Percentiles rank a stretch among this genome's conserved stretches.
Evolutionary conservation across 1,284 basidiomycete genomes (phyloP).

Genomic region (Microbotryomycetes sp.): DNA sequence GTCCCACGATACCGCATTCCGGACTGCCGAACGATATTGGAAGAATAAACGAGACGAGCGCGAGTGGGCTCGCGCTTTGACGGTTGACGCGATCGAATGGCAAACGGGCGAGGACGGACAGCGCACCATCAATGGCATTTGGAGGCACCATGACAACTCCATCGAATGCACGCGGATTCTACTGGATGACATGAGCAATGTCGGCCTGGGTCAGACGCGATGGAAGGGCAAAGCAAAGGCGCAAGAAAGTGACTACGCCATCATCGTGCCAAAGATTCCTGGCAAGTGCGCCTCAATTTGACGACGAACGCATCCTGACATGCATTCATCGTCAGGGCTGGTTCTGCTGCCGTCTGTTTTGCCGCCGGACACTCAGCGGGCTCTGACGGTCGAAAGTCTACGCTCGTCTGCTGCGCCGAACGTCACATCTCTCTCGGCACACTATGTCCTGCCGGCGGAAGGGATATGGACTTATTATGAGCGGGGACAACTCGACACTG

Average conservation of each 20-base stretch:
- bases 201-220: slow-evolving; percentile 14
- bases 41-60: slow-evolving; percentile 14
- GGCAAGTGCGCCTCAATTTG: slow-evolving; percentile 8
- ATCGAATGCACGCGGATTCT: slow-evolving; percentile 14
- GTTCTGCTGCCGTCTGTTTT: slow-evolving; percentile 70
- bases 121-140: slow-evolving; percentile 6
- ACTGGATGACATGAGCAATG: slow-evolving; percentile 12
- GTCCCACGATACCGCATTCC: slow-evolving; percentile 22
- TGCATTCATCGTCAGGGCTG: slow-evolving; percentile 52
- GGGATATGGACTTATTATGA: slow-evolving; percentile 65
- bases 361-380: slow-evolving; percentile 53
- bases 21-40: slow-evolving; percentile 29
- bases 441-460: slow-evolving; percentile 62
- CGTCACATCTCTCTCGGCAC: slow-evolving; percentile 75
- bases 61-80: slow-evolving; percentile 22
- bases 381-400: slow-evolving; percentile 62
- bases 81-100: slow-evolving; percentile 5
- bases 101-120: neutral
- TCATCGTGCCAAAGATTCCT: slow-evolving; percentile 24
- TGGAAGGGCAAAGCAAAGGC: slow-evolving; percentile 27
- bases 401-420: slow-evolving; percentile 64
- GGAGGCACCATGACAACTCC: slow-evolving; percentile 6
- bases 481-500: slow-evolving; percentile 16
- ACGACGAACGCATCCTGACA: neutral
- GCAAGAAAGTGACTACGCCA: slow-evolving; percentile 11